Conservation (phyloP, 495 filamentous ascomycete species). For the Aspergillus leporis region DNA sequence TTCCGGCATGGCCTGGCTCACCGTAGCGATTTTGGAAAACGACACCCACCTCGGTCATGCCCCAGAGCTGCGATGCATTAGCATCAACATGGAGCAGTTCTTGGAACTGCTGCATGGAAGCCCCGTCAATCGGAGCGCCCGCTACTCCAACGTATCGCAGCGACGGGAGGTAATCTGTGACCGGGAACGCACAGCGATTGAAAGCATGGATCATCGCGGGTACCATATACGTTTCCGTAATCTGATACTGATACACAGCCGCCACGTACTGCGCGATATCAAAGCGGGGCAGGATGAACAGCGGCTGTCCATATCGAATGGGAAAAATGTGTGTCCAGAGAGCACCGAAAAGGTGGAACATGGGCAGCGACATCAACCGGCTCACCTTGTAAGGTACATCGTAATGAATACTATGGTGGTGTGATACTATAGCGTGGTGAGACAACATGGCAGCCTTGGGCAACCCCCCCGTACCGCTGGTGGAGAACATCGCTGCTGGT, state of each 20-base stretch:
- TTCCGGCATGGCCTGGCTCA: slow-evolving; percentile 35
- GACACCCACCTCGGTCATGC: slow-evolving; percentile 53
- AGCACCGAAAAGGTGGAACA: slow-evolving; percentile 64
- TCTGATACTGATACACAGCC: slow-evolving; percentile 55
- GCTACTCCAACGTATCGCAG: slow-evolving; percentile 42
- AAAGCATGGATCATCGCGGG: slow-evolving; percentile 60
- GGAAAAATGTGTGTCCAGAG: slow-evolving; percentile 54
- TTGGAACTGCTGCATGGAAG: slow-evolving; percentile 26
- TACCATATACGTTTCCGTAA: slow-evolving; percentile 63
- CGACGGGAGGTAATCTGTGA: slow-evolving; percentile 47
- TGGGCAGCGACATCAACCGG: slow-evolving; percentile 58
- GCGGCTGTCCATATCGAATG: slow-evolving; percentile 54
- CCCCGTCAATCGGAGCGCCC: slow-evolving; percentile 27
- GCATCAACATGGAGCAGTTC: slow-evolving; percentile 20
- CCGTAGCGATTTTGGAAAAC: slow-evolving; percentile 53
- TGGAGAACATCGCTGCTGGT: slow-evolving; percentile 54
- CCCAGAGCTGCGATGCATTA: slow-evolving; percentile 25
- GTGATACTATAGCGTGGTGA: slow-evolving; percentile 53
- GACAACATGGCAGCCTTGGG: slow-evolving; percentile 58
- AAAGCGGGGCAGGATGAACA: slow-evolving; percentile 63
- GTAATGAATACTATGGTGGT: slow-evolving; percentile 51
- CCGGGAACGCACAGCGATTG: slow-evolving; percentile 41
- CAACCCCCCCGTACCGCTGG: slow-evolving; percentile 59
- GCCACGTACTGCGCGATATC: slow-evolving; percentile 55
- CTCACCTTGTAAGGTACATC: slow-evolving; percentile 48